A percentile compares a stretch with the other conserved stretches of the same genome.
Conservation (phyloP, 1,284 basidiomycete genomes). For the Jaminaea rosea region DNA sequence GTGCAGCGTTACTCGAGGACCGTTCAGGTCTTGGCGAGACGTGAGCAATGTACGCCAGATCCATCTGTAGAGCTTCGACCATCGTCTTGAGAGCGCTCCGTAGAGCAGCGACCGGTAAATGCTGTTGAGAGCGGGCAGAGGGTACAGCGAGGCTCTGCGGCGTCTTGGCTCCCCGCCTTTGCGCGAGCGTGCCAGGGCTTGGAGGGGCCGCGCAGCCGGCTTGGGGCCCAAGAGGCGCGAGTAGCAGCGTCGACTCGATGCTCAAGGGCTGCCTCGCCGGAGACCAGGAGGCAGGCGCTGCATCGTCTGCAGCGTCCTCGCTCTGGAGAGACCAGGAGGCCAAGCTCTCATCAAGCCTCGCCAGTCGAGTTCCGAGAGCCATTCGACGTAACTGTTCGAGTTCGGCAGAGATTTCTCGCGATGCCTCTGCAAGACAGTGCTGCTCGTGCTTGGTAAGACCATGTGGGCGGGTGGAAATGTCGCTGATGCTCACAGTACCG, state of each 20-base stretch:
- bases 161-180: not conserved
- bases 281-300: not conserved
- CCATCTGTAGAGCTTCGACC: slow-evolving; percentile 2
- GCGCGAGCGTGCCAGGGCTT: slow-evolving; percentile 2
- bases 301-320: too few relatives aligned
- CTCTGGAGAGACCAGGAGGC: not conserved
- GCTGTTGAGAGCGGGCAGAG: not conserved
- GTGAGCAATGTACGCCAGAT: slow-evolving; percentile 7
- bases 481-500: slow-evolving; percentile 5
- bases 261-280: too few relatives aligned
- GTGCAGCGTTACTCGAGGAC: too few relatives aligned
- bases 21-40: slow-evolving; percentile 1
- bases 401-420: not conserved
- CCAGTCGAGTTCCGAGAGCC: too few relatives aligned
- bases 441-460: not conserved
- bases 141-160: slow-evolving; percentile 2
- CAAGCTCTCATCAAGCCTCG: too few relatives aligned
- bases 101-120: not conserved
- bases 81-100: slow-evolving; percentile 8
- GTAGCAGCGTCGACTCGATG: not conserved
- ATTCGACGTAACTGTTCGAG: too few relatives aligned
- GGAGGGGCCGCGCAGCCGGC: not conserved
- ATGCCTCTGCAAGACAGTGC: slow-evolving; percentile 1
- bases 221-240: not conserved
- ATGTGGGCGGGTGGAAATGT: not conserved